Base-by-base conservation (phyloP, 169 alveolate species). In the Babesia gibsoni region DNA sequence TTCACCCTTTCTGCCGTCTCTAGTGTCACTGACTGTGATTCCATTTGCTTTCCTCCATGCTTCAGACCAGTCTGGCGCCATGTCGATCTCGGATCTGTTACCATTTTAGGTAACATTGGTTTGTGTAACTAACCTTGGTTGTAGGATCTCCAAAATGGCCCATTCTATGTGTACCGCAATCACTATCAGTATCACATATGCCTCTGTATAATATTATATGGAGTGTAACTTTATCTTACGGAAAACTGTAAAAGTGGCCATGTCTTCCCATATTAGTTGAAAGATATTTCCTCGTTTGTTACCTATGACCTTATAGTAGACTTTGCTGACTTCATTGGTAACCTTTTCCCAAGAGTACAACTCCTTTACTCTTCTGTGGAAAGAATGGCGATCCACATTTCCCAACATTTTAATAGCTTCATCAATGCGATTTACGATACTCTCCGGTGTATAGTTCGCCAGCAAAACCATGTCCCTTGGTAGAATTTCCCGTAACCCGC, bases 401-500 rank as follows among this genome's bases (percentile, higher is more conserved):
- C 79, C 67, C 25, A 88, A 50, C 73, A 59, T 59, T n/a, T 56
- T 32, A 23, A 88, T 75, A n/a, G 92, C 90, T 20, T 73, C 78
- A 45, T 83, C 92, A 33, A 88, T 73, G 10, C 88, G 79, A 39
- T 80, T 25, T 45, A 84, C 83, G 22, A 88, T 42, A 22, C 85
- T 84, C 20, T 61, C 69, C 22, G 86, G 86, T 32, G 77, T 67
- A 18, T 84, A 88, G 52, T 88, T 82, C 37, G 92, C 49, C 41
- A 88, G 77, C 10, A 88, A 73, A 52, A 88, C 74, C 90, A 88
- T 83, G 53, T 88, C 92, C 6, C 56, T 65, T 0, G 92, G 92
- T 27, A 88, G 54, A 7, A 78, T 52, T 59, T 97, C 99, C 1
- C 98, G 97, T 0, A 97, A 94, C 3, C 99, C 99, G 10, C 99